phyloP scores from a whole-genome alignment of 331 rosid genomes.

The Rosa hybrid region DNA sequence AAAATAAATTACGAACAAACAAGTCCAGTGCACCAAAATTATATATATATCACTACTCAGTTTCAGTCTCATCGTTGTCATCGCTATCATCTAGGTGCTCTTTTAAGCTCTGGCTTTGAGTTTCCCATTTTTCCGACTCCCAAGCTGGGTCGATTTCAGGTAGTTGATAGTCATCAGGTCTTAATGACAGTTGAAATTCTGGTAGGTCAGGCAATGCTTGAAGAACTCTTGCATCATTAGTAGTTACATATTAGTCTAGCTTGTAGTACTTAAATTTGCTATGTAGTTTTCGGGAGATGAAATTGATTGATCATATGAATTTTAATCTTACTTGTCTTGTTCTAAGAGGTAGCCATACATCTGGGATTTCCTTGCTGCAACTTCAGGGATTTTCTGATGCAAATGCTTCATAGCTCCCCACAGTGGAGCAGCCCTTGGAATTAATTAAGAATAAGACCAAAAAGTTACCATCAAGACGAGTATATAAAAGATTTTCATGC shows the following conservation, averaged over 20 bases:
- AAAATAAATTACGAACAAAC: background rate
- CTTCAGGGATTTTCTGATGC: slow-evolving; percentile 85
- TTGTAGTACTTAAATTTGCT: background rate
- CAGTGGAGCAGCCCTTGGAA: slow-evolving; percentile 74
- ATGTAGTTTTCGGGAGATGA: background rate
- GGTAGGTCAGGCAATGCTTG: slow-evolving; percentile 86
- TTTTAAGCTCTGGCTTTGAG: slow-evolving; percentile 59
- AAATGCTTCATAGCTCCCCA: slow-evolving; percentile 89
- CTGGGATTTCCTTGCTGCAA: slow-evolving; percentile 83
- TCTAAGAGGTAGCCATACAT: slow-evolving; percentile 85
- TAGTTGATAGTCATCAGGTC: slow-evolving; percentile 74
- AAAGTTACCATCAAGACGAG: background rate
- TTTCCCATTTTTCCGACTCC: slow-evolving; percentile 65
- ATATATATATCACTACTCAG: slow-evolving; percentile 28
- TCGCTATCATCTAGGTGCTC: slow-evolving; percentile 70
- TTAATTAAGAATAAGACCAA: background rate
- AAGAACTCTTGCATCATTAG: slow-evolving; percentile 59
- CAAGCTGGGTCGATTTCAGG: slow-evolving; percentile 74
- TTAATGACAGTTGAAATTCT: slow-evolving; percentile 80
- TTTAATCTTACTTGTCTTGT: slow-evolving; percentile 62
- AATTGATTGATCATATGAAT: background rate
- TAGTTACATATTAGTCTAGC: background rate
- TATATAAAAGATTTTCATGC: slow-evolving; percentile 1
- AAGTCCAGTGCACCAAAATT: background rate
- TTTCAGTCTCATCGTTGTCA: slow-evolving; percentile 39